Evolutionary conservation across 139 green algal species (phyloP).

Genomic region (Coelastrella sp.): DNA sequence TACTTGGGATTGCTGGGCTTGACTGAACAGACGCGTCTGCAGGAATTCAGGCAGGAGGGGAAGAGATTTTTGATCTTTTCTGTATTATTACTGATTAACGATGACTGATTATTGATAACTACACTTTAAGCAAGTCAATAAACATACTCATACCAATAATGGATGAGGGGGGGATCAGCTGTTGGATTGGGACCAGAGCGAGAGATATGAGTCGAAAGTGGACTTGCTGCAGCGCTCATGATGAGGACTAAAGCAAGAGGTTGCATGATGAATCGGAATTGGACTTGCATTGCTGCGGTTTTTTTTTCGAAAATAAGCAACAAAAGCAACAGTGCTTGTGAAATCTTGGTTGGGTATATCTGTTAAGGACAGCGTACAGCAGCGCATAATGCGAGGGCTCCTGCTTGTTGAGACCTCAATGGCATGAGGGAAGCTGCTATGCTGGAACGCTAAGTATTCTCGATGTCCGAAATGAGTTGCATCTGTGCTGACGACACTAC

Average conservation of each 20-base stretch:
- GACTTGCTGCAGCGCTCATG: too few relatives aligned
- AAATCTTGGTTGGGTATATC: too few relatives aligned
- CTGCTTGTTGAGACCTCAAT: too few relatives aligned
- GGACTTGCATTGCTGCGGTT: too few relatives aligned
- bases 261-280: too few relatives aligned
- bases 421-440: too few relatives aligned
- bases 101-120: neutral
- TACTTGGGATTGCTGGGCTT: neutral
- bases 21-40: conserved; percentile 19
- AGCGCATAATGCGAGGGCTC: too few relatives aligned
- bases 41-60: neutral
- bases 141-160: neutral
- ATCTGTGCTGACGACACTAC: neutral
- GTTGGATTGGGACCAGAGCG: neutral
- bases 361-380: too few relatives aligned
- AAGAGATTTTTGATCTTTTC: neutral
- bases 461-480: neutral
- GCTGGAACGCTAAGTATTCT: neutral
- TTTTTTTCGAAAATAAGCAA: too few relatives aligned
- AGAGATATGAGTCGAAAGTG: neutral
- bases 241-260: too few relatives aligned
- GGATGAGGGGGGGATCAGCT: too few relatives aligned
- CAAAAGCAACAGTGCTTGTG: too few relatives aligned
- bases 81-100: neutral
- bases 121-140: neutral